Evolutionary conservation across 306 rosid species (phyloP).

Genomic region (Delonix regia): DNA sequence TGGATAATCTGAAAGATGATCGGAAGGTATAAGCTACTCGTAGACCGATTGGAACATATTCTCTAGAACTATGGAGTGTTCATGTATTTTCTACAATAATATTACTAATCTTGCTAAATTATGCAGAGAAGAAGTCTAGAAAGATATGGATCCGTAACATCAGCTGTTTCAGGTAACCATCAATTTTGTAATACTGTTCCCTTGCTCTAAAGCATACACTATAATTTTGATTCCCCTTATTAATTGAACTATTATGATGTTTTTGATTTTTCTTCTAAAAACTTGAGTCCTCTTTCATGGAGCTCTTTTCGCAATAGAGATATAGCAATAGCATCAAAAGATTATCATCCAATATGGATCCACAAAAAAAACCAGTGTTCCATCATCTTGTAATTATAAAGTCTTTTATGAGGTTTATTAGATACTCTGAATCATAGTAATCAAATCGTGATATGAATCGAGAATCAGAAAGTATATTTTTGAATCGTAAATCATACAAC

Average conservation of each 20-base stretch:
- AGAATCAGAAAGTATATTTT: too few species aligned
- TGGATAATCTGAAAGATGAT: constrained; percentile 82
- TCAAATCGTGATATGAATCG: too few species aligned
- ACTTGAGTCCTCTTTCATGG: neutral
- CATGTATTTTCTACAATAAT: neutral
- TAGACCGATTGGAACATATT: constrained; percentile 10
- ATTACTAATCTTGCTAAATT: constrained; percentile 36
- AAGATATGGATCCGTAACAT: constrained; percentile 82
- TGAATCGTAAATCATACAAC: too few species aligned
- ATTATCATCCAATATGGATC: neutral
- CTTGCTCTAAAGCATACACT: constrained; percentile 15
- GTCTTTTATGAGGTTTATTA: neutral
- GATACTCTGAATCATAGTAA: neutral
- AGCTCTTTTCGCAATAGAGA: neutral
- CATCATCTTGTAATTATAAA: neutral
- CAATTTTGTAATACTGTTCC: neutral
- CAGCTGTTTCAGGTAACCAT: constrained; percentile 73
- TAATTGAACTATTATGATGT: constrained; percentile 17
- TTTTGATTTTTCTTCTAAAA: constrained; percentile 1
- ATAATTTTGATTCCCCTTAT: constrained; percentile 2
- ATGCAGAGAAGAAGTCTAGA: constrained; percentile 66
- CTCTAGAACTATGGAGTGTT: constrained; percentile 20
- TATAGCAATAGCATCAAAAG: neutral
- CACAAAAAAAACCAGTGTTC: neutral
- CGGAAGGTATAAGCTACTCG: constrained; percentile 59